Base-by-base conservation (phyloP, 768 basidiomycete species). In the Mycena polygramma region DNA sequence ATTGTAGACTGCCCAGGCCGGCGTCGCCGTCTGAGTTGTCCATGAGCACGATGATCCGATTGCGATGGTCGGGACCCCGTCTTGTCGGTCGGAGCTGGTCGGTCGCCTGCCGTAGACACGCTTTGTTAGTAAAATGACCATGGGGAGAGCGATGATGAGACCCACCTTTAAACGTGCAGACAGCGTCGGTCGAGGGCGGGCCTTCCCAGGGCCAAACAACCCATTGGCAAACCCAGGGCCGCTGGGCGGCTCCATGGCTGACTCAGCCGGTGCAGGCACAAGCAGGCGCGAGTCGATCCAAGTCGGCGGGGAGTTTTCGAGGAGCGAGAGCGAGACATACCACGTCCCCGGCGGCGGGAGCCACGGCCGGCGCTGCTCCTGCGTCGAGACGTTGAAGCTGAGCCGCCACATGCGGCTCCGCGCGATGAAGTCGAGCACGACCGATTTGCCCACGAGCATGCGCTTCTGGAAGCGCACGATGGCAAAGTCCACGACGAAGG, bases 361-460 rank as follows among this genome's bases (percentile, higher is more conserved):
- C 17, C 39, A 17, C 36, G 63, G 53, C 4, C 73, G 64, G 11
- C 63, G 59, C 48, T 37, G 54, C 22, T 81, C 68, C 0, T 49
- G 63, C 59, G 63, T 49, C 53, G 69, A 71, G 11, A 81, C 74
- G 41, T 78, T 52, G 73, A 91, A 91, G 5, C 75, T 74, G 22
- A 90, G 73, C n/a, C 78, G 74, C 89, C 89, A 92, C 81, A 91
- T 82, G 4, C 91, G 85, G 57, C 85, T 81, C 73, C 85, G 77
- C 7, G 92, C 91, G 63, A 93, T 90, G 69, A 93, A 93, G 68
- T 94, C 92, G 20, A 92, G 75, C 8, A 71, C 74, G 46, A 92
- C 85, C 22, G 80, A 66, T 66, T 86, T 86, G 26, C 87, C 84
- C 17, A 92, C 85, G 30, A 88, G 82, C 91, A 94, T 91, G n/a